These are phyloP conservation scores for Aspergillus clavatus DNA, from an alignment of 2,329 filamentous ascomycete species.

Conservation along the genomic window DNA sequence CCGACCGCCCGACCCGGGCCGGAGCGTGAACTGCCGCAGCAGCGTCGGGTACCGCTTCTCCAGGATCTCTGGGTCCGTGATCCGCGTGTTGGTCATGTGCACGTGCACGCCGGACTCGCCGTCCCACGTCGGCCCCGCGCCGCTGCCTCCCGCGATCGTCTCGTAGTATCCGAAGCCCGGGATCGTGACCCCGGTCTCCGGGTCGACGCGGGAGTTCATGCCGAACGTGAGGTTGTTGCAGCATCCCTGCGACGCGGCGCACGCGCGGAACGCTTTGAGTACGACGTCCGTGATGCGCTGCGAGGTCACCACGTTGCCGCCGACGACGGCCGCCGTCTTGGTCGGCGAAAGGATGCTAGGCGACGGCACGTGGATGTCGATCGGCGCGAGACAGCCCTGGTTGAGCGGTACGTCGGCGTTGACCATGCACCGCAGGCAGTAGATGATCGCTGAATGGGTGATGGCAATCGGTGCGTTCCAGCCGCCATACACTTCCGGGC, in stretches of 20 bases:
- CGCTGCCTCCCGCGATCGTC: conserved; percentile 76
- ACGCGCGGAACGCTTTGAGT: conserved; percentile 72
- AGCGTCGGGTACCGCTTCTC: conserved; percentile 75
- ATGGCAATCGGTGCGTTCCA: conserved; percentile 79
- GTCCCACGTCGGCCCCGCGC: conserved; percentile 70
- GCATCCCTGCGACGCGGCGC: conserved; percentile 73
- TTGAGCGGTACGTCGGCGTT: conserved; percentile 79
- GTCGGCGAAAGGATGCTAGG: conserved; percentile 69
- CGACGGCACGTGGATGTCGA: conserved; percentile 65
- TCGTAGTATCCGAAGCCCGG: conserved; percentile 84
- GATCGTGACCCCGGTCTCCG: conserved; percentile 51
- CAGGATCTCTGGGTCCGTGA: conserved; percentile 78
- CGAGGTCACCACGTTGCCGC: conserved; percentile 73
- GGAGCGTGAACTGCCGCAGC: conserved; percentile 65
- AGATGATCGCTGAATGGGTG: conserved; percentile 79
- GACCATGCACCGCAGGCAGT: conserved; percentile 76
- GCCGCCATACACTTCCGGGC: conserved; percentile 73
- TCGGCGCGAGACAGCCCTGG: conserved; percentile 75
- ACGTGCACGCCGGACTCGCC: conserved; percentile 74
- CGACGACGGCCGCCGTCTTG: conserved; percentile 73
- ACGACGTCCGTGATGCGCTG: conserved; percentile 82
- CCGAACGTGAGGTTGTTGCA: conserved; percentile 84
- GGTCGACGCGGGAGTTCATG: conserved; percentile 61
- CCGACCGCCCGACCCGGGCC: conserved; percentile 59
- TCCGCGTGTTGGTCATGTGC: conserved; percentile 85